Evolutionary conservation across 164 flowering plant genomes (phyloP), one percentile per base, ranked within the genome.

Genomic region (Magnolia sinica): DNA sequence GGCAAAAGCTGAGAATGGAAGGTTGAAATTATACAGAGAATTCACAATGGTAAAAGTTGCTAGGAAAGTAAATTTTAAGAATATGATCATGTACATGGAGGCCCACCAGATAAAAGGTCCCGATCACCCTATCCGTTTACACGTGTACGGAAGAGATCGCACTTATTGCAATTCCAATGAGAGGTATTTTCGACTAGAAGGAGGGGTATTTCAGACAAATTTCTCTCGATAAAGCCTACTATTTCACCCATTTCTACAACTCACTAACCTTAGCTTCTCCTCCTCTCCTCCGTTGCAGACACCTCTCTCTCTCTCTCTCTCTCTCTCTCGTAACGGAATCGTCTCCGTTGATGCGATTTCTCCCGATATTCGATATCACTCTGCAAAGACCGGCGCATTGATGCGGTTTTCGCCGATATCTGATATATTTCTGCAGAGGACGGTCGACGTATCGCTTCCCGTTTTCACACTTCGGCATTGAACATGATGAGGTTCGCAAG

Each of bases 401-500:
- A 1, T 22, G 66, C 10, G 18, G 4, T 29, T 27, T 3, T 67
- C 63, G 51, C 66, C 64, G 49, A 59, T 61, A 31, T 31, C 51
- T 11, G 18, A 67, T 27, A 14, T 14, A 2, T 73, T 73, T 31
- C 20, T 1, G 50, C 68, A 14, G 66, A 50, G 61, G 31, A 68
- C n/a, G 50, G 20, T 23, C 45, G 66, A 37, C 22, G 52, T 29
- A 29, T 49, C 63, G 24, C 45, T 37, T 37, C 20, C 68, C 37
- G 74, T 70, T 70, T 63, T 58, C 22, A 20, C 45, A 37, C 45
- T 66, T 20, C 72, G 64, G 76, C 76, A 77, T 77, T 77, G 75
- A 76, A 73, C 75, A 77, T 77, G 79, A 77, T 77, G 79, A 77
- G 79, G 79, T 77, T 29, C 29, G 76, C 31, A 50, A 61, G 74